Base-by-base conservation (phyloP, 495 filamentous ascomycete genomes). In the Tetracladium marchalianum region DNA sequence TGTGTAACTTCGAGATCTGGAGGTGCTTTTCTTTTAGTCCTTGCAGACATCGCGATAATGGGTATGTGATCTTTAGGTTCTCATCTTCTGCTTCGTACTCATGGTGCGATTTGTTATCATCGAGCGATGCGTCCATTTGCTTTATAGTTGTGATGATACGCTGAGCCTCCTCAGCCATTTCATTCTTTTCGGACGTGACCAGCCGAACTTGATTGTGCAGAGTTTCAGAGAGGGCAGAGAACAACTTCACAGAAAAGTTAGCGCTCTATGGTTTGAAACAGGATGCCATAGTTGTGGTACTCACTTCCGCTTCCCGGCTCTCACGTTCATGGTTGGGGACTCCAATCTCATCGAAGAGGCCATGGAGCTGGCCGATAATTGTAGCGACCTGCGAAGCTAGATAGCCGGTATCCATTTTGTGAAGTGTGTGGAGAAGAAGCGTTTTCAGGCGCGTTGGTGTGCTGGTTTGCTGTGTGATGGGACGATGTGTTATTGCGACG, bases 341-440 rank as follows among this genome's bases (percentile, higher is more conserved):
- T 32, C 92, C 92, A 55, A 99, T 96, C 52, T 97, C 90, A 64
- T 97, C 92, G 57, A 93, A 99, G 40, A 96, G 74, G 36, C 83
- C 84, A 67, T 96, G 90, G 38, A 99, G 73, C 65, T 94, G 85
- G 59, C 75, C 74, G 55, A 95, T 84, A 58, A 94, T 96, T 53
- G 78, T 89, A 54, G 86, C 86, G 63, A 96, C 86, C 75, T 96
- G 90, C 59, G 90, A 86, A 56, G 87, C 83, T 62, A 96, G 69
- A 60, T 93, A 90, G 61, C 82, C 83, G 40, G 88, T 87, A 66
- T 96, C 87, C 90, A 95, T 96, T 41, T 42, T 55, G n/a, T n/a
- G 46, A 42, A 27, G 13, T 27, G n/a, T 24, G 35, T 39, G 10
- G 13, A 41, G 33, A 47, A 39, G 4, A 27, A 27, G 3, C 22